Evolutionary conservation across 2,329 filamentous ascomycete species (phyloP).

Genomic region (Beauveria pseudobassiana): DNA sequence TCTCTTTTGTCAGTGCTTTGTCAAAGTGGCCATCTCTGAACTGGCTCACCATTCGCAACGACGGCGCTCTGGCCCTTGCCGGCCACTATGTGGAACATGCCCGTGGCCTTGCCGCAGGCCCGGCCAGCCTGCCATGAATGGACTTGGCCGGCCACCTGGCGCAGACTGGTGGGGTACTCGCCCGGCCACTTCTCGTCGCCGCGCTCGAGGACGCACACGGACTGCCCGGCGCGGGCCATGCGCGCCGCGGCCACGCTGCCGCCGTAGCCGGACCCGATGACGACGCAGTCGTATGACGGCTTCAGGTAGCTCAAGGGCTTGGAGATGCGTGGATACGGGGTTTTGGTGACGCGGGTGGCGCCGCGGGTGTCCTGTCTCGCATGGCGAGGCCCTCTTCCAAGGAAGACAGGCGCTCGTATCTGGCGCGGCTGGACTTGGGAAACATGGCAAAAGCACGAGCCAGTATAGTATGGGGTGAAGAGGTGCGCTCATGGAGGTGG

Average conservation of each 20-base stretch:
- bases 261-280: slow-evolving; percentile 64
- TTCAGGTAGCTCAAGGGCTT: not conserved
- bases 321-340: not conserved
- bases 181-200: slow-evolving; percentile 60
- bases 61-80: slow-evolving; percentile 58
- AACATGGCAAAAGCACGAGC: not conserved
- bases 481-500: not conserved
- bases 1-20: not conserved
- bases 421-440: not conserved
- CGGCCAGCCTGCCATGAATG: slow-evolving; percentile 36
- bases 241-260: slow-evolving; percentile 58
- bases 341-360: too few relatives aligned
- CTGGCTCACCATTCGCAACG: slow-evolving; percentile 44
- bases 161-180: slow-evolving; percentile 47
- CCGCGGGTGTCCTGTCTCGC: not conserved
- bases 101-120: slow-evolving; percentile 45
- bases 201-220: slow-evolving; percentile 57
- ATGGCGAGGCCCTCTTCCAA: not conserved
- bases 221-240: slow-evolving; percentile 49
- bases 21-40: too few relatives aligned
- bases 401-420: not conserved
- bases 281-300: slow-evolving; percentile 53
- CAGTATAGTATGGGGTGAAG: not conserved
- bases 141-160: slow-evolving; percentile 42
- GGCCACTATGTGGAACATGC: slow-evolving; percentile 55